phyloP scores from a whole-genome alignment of 2,329 filamentous ascomycete genomes.

The Dactylonectria macrodidyma region DNA sequence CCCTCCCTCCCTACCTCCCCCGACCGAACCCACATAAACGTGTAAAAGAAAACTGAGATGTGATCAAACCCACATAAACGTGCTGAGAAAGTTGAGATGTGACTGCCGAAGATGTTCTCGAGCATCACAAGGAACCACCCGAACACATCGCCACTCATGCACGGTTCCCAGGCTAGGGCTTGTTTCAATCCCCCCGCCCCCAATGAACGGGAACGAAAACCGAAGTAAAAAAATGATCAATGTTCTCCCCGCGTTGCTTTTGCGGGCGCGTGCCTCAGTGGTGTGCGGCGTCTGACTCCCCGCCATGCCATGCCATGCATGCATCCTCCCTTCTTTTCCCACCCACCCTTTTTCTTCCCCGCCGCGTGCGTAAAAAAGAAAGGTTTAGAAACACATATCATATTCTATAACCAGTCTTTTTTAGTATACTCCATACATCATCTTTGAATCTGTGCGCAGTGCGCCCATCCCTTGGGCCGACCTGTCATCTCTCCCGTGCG shows the following conservation, averaged over 20 bases:
- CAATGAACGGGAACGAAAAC: too few species aligned
- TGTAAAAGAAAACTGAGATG: too few species aligned
- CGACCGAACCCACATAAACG: too few species aligned
- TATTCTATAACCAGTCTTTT: background rate
- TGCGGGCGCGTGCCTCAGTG: background rate
- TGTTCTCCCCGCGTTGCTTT: background rate
- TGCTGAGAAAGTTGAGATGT: background rate
- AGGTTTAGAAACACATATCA: background rate
- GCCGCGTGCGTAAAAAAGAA: background rate
- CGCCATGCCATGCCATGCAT: background rate
- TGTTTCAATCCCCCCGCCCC: background rate
- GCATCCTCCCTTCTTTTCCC: too few species aligned
- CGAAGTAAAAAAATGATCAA: background rate
- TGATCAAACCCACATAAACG: background rate
- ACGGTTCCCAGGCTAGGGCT: background rate
- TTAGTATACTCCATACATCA: background rate
- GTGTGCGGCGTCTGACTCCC: background rate
- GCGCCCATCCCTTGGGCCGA: background rate
- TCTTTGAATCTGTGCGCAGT: slow-evolving; percentile 17
- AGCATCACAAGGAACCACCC: too few species aligned
- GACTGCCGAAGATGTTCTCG: background rate
- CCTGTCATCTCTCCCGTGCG: slow-evolving; percentile 4
- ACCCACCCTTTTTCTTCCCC: too few species aligned
- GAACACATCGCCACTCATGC: background rate
- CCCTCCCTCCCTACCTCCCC: too few species aligned